These are phyloP conservation scores for Oryza australiensis DNA, from an alignment of 176 grass and related monocot species.

Conservation along the genomic window DNA sequence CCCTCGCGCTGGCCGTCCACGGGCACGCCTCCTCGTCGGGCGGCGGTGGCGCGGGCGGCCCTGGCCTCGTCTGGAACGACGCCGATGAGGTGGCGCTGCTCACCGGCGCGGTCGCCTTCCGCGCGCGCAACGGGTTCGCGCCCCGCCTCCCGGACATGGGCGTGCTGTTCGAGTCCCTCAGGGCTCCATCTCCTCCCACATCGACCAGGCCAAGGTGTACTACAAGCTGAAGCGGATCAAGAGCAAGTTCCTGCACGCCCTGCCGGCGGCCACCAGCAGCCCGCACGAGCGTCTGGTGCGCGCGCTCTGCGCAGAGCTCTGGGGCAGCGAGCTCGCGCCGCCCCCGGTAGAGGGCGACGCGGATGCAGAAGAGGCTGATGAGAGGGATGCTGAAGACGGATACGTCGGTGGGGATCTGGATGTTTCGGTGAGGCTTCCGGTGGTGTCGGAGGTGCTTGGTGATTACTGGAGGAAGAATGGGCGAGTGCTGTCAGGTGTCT, in stretches of 20 bases:
- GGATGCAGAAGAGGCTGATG: constrained; percentile 23
- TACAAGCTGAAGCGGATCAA: constrained; percentile 97
- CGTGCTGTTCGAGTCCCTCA: constrained; percentile 51
- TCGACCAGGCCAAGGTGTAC: constrained; percentile 60
- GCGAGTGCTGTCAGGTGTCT: constrained; percentile 45
- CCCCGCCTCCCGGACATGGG: constrained; percentile 51
- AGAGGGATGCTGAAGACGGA: constrained; percentile 17
- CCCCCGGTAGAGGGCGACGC: background rate
- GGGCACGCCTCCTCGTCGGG: background rate
- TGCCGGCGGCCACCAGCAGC: background rate
- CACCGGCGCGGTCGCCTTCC: constrained; percentile 54
- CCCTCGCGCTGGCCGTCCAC: constrained; percentile 23
- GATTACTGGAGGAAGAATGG: constrained; percentile 67
- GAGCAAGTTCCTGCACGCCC: constrained; percentile 63
- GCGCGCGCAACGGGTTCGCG: constrained; percentile 38
- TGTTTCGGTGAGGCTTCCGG: constrained; percentile 19
- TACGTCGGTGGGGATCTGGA: background rate
- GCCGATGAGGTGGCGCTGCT: constrained; percentile 63
- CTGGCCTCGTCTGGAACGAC: constrained; percentile 49
- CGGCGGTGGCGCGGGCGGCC: background rate
- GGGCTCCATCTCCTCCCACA: constrained; percentile 42
- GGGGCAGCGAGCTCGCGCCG: constrained; percentile 40
- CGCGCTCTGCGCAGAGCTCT: constrained; percentile 56
- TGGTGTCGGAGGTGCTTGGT: constrained; percentile 56
- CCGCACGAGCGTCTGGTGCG: constrained; percentile 59